Evolutionary conservation across 2,329 filamentous ascomycete genomes (phyloP).

Genomic region (Fusarium sp.): DNA sequence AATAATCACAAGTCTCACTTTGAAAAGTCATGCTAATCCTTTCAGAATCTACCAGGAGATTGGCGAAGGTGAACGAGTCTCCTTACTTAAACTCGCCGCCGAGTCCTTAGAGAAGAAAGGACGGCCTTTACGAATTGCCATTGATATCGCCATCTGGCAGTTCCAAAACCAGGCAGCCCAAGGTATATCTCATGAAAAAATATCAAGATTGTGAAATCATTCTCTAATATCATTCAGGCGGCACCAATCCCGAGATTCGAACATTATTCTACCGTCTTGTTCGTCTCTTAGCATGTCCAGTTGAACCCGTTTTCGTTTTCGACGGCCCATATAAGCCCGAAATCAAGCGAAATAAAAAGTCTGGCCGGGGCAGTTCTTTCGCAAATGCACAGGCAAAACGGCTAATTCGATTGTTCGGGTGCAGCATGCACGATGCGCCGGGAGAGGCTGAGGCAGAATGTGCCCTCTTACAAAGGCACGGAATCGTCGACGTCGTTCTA

Average conservation of each 20-base stretch:
- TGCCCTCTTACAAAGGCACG: conserved; percentile 83
- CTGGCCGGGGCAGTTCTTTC: conserved; percentile 73
- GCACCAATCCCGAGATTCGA: conserved; percentile 88
- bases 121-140: conserved; percentile 85
- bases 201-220: neutral
- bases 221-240: conserved; percentile 64
- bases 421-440: conserved; percentile 85
- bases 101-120: conserved; percentile 78
- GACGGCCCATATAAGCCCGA: conserved; percentile 87
- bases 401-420: conserved; percentile 86
- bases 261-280: conserved; percentile 94
- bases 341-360: conserved; percentile 89
- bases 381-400: conserved; percentile 84
- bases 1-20: conserved; percentile 7
- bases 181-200: conserved; percentile 58
- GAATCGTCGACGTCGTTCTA: conserved; percentile 91
- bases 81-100: conserved; percentile 85
- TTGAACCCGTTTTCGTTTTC: conserved; percentile 91
- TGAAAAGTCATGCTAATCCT: conserved; percentile 5
- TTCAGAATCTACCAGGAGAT: conserved; percentile 90
- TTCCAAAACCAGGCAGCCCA: conserved; percentile 90
- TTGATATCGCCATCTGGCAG: conserved; percentile 97
- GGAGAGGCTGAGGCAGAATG: conserved; percentile 98
- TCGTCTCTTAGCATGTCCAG: conserved; percentile 79
- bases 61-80: conserved; percentile 81